phyloP scores from a whole-genome alignment of 306 rosid genomes.

The Prunus padus region DNA sequence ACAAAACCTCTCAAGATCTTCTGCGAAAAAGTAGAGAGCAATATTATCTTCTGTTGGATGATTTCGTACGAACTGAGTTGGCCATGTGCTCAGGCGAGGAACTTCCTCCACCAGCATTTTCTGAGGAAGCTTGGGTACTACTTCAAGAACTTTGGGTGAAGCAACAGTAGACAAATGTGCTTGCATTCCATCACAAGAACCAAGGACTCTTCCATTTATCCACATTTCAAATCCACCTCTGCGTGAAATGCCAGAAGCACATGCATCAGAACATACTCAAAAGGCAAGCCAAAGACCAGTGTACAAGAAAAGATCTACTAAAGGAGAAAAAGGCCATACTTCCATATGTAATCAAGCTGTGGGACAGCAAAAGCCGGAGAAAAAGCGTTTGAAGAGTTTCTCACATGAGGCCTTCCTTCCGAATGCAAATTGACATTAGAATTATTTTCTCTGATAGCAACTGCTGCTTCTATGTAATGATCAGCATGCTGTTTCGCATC shows the following conservation, averaged over 20 bases:
- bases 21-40: slow-evolving; percentile 37
- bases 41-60: slow-evolving; percentile 30
- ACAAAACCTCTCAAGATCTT: slow-evolving; percentile 36
- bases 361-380: slow-evolving; percentile 13
- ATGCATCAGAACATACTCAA: slow-evolving; percentile 3
- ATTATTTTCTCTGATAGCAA: not conserved
- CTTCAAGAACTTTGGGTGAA: slow-evolving; percentile 25
- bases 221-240: slow-evolving; percentile 42
- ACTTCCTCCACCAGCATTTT: slow-evolving; percentile 35
- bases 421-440: not conserved
- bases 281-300: not conserved
- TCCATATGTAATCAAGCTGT: slow-evolving; percentile 25
- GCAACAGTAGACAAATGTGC: slow-evolving; percentile 38
- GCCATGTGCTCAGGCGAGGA: slow-evolving; percentile 42
- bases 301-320: slow-evolving; percentile 1
- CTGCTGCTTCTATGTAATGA: slow-evolving; percentile 3
- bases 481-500: slow-evolving; percentile 9
- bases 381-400: not conserved
- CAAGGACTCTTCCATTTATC: slow-evolving; percentile 2
- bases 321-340: slow-evolving; percentile 24
- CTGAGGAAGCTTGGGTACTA: slow-evolving; percentile 30
- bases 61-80: slow-evolving; percentile 22
- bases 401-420: slow-evolving; percentile 17
- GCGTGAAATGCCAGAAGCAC: slow-evolving; percentile 16
- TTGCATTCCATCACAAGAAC: slow-evolving; percentile 34